Base-by-base conservation (phyloP, 2,329 filamentous ascomycete species). In the Pyrenochaeta sp. region DNA sequence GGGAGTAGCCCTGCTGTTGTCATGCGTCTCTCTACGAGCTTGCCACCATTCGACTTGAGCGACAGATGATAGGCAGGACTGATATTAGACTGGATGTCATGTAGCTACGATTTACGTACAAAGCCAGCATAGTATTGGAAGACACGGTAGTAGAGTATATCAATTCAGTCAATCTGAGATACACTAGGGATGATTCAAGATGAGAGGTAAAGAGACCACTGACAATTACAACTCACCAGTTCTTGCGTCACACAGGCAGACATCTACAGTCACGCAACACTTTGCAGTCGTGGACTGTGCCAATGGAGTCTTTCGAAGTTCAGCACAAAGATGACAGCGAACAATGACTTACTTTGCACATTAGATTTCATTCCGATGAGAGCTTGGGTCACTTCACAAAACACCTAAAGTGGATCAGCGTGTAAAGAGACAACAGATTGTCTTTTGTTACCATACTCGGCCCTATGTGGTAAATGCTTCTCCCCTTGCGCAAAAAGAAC, bases 401-500 rank as follows among this genome's bases (percentile, higher is more conserved):
- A 29, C 23, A 42, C 55, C 64, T 67, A 52, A 36, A 54, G 42
- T 51, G 30, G 35, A 67, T 67, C 62, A 67, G 64, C 64, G 46
- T 54, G 54, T 58, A 55, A 60, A 61, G 42, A 44, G 48, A 44
- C 45, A 50, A 49, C 43, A 64, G 50, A 64, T 65, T 67, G 55
- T 58, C 54, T 61, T 58, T 60, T 59, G 47, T 65, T 65, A 67
- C 64, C 64, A 61, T 61, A 56, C 37, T 30, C 37, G 45, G 45
- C 45, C 45, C 45, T 46, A 53, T 48, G 41, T 54, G 43, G 7
- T 31, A 45, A 52, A 49, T 21, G 35, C 35, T 37, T 17, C 35
- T 20, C 17, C 7, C n/a, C 17, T 14, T 20, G 45, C 33, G 33
- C 43, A 42, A 30, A 17, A 36, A 37, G 50, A 41, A 52, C 17